Base-by-base conservation (phyloP, 768 basidiomycete species). In the Phylloporus rhodoxanthus region DNA sequence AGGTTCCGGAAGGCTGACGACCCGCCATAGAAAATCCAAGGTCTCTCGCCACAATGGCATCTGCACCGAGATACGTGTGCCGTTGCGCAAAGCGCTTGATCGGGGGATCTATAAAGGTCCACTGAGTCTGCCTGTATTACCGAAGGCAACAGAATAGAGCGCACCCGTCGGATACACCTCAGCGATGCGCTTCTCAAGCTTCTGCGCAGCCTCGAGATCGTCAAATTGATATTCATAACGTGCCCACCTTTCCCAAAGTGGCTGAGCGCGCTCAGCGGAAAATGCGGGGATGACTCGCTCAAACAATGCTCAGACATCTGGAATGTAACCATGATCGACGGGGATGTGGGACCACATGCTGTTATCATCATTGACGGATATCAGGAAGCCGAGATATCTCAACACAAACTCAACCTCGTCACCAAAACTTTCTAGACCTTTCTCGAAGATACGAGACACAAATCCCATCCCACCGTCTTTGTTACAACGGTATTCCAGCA, bases 181-280 rank as follows among this genome's bases (percentile, higher is more conserved):
- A 1, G 85, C 74, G 58, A 97, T 87, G 8, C 96, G 81, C 53
- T 84, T 83, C 67, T 96, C 93, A 41, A 97, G 79, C 68, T 94
- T 91, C 57, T 88, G 82, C 2, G 89, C 81, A 2, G 89, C 86
- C 37, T 88, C 84, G 30, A 94, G 73, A 67, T 94, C 91, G n/a
- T 91, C 91, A 61, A 88, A 97, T 60, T 90, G 85, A 69, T 93
- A 97, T 67, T 96, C 91, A 70, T 95, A 95, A 48, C 86, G 77
- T 4, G 92, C 85, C 96, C 94, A 98, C 38, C 90, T 81, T 62
- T 96, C 92, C 94, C 94, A 99, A 15, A 98, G 75, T 0, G 87
- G 84, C 30, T 87, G 76, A 14, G 91, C 90, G 37, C 81, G 80
- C 39, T 90, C 87, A 8, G 87, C 71, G 10, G 85, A 69, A 65